A percentile compares a stretch with the other conserved stretches of the same genome.
phyloP scores from a whole-genome alignment of 1,284 basidiomycete genomes.

The Quambalaria eucalypti region DNA sequence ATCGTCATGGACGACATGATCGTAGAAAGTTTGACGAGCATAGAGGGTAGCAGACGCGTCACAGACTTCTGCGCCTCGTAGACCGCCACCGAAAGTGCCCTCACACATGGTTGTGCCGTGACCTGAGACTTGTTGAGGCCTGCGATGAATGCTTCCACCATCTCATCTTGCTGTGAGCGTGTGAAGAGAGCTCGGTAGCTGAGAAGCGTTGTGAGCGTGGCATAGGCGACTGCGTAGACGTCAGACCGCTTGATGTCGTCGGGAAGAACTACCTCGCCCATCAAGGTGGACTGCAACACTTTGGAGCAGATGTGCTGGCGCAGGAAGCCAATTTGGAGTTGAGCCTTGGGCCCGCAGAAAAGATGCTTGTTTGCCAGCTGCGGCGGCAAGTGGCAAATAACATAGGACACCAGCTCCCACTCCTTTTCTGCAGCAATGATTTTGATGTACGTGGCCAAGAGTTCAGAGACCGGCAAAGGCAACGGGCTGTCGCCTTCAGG shows the following conservation, averaged over 20 bases:
- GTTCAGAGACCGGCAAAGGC: slow-evolving; percentile 66
- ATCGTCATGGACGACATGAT: slow-evolving; percentile 91
- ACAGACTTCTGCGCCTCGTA: slow-evolving; percentile 81
- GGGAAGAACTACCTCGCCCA: slow-evolving; percentile 58
- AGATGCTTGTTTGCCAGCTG: slow-evolving; percentile 93
- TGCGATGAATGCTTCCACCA: slow-evolving; percentile 73
- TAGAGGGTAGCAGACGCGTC: slow-evolving; percentile 64
- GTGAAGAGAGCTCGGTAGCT: slow-evolving; percentile 77
- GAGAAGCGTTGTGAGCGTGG: slow-evolving; percentile 77
- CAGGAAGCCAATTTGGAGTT: slow-evolving; percentile 59
- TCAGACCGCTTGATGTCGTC: slow-evolving; percentile 54
- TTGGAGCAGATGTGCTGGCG: slow-evolving; percentile 63
- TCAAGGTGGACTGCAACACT: slow-evolving; percentile 57
- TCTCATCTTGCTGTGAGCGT: slow-evolving; percentile 55
- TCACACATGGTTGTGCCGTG: slow-evolving; percentile 82
- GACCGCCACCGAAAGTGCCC: slow-evolving; percentile 76
- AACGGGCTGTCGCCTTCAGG: slow-evolving; percentile 21
- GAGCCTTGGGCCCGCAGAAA: slow-evolving; percentile 79
- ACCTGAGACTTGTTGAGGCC: slow-evolving; percentile 67
- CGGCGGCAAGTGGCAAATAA: slow-evolving; percentile 79
- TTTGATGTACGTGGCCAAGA: slow-evolving; percentile 60
- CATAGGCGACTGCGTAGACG: slow-evolving; percentile 77
- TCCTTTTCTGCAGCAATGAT: slow-evolving; percentile 69
- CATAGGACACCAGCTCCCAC: slow-evolving; percentile 90
- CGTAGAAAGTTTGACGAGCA: slow-evolving; percentile 79